phyloP scores from a whole-genome alignment of 2,329 filamentous ascomycete genomes.

The Pleoardoris graminearum region DNA sequence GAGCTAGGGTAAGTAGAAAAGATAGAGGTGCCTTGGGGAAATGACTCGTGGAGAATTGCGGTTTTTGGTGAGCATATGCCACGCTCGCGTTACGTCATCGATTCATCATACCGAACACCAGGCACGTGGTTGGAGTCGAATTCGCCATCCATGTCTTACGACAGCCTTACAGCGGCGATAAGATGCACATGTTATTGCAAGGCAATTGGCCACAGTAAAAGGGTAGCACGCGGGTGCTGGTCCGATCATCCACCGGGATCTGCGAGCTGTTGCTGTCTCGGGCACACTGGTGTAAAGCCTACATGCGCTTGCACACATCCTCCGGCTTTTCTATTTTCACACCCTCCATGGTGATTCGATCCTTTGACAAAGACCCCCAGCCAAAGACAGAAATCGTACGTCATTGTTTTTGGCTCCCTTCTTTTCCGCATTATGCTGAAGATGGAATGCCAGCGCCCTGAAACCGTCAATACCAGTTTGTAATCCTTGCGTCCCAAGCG shows the following conservation, averaged over 20 bases:
- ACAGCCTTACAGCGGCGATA: not conserved
- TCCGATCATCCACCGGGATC: not conserved
- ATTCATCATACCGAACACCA: slow-evolving; percentile 10
- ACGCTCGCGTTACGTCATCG: slow-evolving; percentile 11
- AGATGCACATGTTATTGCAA: slow-evolving; percentile 1
- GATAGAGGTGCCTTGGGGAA: not conserved
- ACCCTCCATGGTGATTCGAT: too few species aligned
- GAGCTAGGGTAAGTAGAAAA: slow-evolving; percentile 17
- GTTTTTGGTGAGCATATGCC: not conserved
- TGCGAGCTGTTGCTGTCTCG: not conserved
- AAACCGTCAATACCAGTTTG: not conserved
- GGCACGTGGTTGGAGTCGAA: slow-evolving; percentile 5
- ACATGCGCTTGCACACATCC: not conserved
- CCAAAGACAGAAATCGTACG: too few species aligned
- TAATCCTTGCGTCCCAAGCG: not conserved
- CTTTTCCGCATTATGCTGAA: not conserved
- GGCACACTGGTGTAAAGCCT: slow-evolving; percentile 1
- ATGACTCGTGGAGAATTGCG: not conserved
- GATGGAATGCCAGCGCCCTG: not conserved
- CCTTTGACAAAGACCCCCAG: too few species aligned
- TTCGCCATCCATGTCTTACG: not conserved
- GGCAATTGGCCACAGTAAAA: not conserved
- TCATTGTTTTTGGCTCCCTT: not conserved
- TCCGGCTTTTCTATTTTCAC: too few species aligned
- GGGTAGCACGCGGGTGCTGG: too few species aligned